Evolutionary conservation across 371 early-diverging fungal species (phyloP).

Genomic region (Encephalitozoon cuniculi): DNA sequence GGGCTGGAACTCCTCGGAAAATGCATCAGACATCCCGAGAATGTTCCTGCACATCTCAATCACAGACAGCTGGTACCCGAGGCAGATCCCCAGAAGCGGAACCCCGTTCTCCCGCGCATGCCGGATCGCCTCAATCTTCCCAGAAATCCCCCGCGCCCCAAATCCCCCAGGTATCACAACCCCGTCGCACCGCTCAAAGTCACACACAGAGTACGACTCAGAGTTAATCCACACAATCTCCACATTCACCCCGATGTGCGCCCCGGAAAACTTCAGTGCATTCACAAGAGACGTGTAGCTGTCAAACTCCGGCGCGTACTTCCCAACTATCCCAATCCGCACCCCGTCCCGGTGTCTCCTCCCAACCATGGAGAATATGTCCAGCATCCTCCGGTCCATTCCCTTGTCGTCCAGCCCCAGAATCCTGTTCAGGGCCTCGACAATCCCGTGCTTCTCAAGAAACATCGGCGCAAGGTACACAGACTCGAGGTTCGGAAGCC

Average conservation of each 20-base stretch:
- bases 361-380: not conserved
- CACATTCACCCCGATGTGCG: conserved; percentile 65
- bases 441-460: conserved; percentile 71
- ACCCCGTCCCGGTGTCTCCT: conserved; percentile 58
- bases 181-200: conserved; percentile 64
- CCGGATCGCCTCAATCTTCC: conserved; percentile 84
- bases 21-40: conserved; percentile 66
- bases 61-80: conserved; percentile 91
- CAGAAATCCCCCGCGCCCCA: conserved; percentile 87
- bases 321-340: conserved; percentile 84
- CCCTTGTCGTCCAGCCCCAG: not conserved
- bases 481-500: conserved; percentile 82
- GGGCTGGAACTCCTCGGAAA: conserved; percentile 62
- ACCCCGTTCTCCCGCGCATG: conserved; percentile 92
- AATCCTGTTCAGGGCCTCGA: conserved; percentile 67
- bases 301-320: conserved; percentile 83
- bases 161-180: conserved; percentile 99
- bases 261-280: conserved; percentile 78
- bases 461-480: conserved; percentile 88
- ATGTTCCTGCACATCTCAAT: conserved; percentile 94
- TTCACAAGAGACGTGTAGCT: conserved; percentile 90
- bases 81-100: conserved; percentile 95
- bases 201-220: conserved; percentile 64
- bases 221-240: conserved; percentile 77
- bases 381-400: not conserved